Percentiles rank a stretch among this genome's conserved stretches.
Evolutionary conservation across 2,329 filamentous ascomycete species (phyloP).

Genomic region (Fusarium newnesense): DNA sequence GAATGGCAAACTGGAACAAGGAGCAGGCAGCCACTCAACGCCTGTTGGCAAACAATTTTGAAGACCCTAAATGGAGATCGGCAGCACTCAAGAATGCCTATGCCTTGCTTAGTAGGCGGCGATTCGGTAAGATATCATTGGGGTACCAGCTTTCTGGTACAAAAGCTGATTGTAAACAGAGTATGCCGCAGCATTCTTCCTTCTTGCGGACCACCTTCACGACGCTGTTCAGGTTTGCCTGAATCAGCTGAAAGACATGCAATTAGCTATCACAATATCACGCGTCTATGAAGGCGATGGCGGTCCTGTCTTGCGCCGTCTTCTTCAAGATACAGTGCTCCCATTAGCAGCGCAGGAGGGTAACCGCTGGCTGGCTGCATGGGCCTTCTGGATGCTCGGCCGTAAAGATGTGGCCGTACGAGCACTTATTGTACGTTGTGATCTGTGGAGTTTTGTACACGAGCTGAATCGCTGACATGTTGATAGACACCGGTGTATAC

Average conservation of each 20-base stretch:
- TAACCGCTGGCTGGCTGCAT: constrained; percentile 93
- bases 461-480: background rate
- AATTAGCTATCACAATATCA: constrained; percentile 88
- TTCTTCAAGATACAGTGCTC: constrained; percentile 84
- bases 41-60: constrained; percentile 90
- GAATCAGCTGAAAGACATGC: constrained; percentile 87
- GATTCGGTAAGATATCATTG: constrained; percentile 73
- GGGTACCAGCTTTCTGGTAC: background rate
- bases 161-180: constrained; percentile 64
- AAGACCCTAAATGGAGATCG: constrained; percentile 85
- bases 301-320: constrained; percentile 75
- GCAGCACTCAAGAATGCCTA: constrained; percentile 96
- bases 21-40: constrained; percentile 85
- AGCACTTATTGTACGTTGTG: constrained; percentile 76
- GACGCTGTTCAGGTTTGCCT: constrained; percentile 89
- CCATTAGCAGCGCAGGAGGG: constrained; percentile 81
- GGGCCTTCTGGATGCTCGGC: constrained; percentile 93
- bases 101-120: constrained; percentile 87
- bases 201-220: constrained; percentile 84
- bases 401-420: constrained; percentile 86
- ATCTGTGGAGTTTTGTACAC: background rate
- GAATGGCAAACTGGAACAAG: constrained; percentile 89
- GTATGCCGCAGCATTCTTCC: constrained; percentile 95
- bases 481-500: constrained; percentile 79
- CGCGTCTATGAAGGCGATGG: constrained; percentile 89